Evolutionary conservation across 1,139 yeast genomes (phyloP).

Genomic region (Debaryomycetaceae sp.): DNA sequence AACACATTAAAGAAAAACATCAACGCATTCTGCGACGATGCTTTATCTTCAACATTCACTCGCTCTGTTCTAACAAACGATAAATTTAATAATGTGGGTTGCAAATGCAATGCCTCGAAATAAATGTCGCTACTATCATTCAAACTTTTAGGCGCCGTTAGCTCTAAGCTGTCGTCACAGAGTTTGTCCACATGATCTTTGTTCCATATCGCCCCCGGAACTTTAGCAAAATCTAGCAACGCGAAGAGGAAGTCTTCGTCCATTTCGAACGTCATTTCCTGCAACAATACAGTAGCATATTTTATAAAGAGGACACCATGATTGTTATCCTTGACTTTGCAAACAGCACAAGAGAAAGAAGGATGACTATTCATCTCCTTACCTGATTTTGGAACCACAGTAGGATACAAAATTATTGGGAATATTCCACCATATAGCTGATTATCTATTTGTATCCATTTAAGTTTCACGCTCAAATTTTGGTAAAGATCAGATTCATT

Average conservation of each 20-base stretch:
- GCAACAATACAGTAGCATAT: conserved; percentile 83
- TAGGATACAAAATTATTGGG: conserved; percentile 90
- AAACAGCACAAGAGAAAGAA: conserved; percentile 78
- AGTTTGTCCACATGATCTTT: conserved; percentile 45
- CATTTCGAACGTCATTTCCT: conserved; percentile 86
- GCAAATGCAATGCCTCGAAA: conserved; percentile 89
- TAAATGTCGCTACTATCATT: conserved; percentile 71
- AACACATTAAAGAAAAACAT: conserved; percentile 79
- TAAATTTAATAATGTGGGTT: conserved; percentile 83
- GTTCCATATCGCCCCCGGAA: conserved; percentile 72
- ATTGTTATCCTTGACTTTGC: conserved; percentile 80
- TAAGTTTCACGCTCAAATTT: conserved; percentile 72
- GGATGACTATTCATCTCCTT: conserved; percentile 89
- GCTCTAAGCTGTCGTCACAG: conserved; percentile 58
- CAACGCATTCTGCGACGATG: conserved; percentile 58
- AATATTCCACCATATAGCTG: conserved; percentile 84
- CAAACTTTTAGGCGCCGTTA: conserved; percentile 71
- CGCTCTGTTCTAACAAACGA: conserved; percentile 92
- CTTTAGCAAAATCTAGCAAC: conserved; percentile 69
- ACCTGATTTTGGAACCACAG: conserved; percentile 81
- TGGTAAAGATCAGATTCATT: conserved; percentile 85
- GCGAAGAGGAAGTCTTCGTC: conserved; percentile 94
- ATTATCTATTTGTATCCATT: conserved; percentile 95
- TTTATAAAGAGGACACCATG: conserved; percentile 90
- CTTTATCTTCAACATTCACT: conserved; percentile 55